Percentiles rank a stretch among this genome's conserved stretches.
Conservation (phyloP, 2,329 filamentous ascomycete genomes). For the Endoconidiophora laricicola region DNA sequence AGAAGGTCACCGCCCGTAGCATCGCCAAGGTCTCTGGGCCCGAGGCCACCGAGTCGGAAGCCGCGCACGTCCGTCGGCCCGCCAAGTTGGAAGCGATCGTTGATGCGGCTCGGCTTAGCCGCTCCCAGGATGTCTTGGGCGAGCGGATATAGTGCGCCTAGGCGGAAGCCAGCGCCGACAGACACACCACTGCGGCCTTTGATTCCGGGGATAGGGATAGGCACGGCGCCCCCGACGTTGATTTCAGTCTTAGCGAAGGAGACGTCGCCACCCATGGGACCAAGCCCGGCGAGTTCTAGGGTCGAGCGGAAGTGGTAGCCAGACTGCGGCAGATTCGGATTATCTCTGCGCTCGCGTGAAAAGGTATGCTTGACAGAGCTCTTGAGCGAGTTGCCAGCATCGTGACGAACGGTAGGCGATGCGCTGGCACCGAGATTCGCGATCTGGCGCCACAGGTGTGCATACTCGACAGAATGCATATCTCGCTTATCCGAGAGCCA, state of each 20-base stretch:
- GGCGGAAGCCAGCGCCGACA: conserved; percentile 64
- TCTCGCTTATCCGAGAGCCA: conserved; percentile 53
- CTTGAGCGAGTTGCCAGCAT: conserved; percentile 85
- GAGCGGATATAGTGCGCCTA: conserved; percentile 71
- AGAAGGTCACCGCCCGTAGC: conserved; percentile 84
- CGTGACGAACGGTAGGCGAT: conserved; percentile 62
- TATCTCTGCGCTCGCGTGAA: conserved; percentile 64
- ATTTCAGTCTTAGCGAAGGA: conserved; percentile 88
- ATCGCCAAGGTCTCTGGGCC: conserved; percentile 72
- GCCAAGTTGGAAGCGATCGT: conserved; percentile 88
- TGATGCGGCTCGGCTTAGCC: conserved; percentile 59
- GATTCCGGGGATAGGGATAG: conserved; percentile 55
- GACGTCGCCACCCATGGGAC: conserved; percentile 71
- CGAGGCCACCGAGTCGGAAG: conserved; percentile 77
- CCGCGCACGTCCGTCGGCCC: conserved; percentile 90
- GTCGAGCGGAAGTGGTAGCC: conserved; percentile 68
- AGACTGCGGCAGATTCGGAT: conserved; percentile 64
- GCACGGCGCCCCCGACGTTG: conserved; percentile 60
- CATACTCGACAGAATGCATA: conserved; percentile 64
- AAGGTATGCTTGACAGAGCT: conserved; percentile 72
- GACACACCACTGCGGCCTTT: conserved; percentile 59
- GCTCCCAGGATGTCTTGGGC: conserved; percentile 33
- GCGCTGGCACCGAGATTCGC: conserved; percentile 62
- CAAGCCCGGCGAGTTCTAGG: conserved; percentile 75
- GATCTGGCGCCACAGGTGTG: conserved; percentile 71